Evolutionary conservation across 768 basidiomycete species (phyloP).

Genomic region (Lenzites betulinus): DNA sequence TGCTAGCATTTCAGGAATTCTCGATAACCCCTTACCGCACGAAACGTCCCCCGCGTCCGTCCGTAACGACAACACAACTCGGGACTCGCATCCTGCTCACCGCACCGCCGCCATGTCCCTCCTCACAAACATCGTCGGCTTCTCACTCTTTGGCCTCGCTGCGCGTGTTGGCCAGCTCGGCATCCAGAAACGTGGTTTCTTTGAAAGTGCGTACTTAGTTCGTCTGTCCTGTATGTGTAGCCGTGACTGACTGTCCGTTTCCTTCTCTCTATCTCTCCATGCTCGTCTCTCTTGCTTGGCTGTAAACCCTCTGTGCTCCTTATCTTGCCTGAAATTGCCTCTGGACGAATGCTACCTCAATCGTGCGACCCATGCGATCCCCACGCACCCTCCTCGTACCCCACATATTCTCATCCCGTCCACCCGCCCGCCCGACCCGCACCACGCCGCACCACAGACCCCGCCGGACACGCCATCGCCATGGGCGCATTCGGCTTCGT

Average conservation of each 20-base stretch:
- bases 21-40: not conserved
- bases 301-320: too few species aligned
- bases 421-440: not conserved
- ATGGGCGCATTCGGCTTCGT: conserved; percentile 70
- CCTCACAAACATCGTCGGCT: conserved; percentile 70
- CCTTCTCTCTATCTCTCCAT: not conserved
- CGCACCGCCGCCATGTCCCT: conserved; percentile 52
- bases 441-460: conserved; percentile 49
- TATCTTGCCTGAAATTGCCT: too few species aligned
- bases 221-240: not conserved
- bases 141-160: conserved; percentile 80
- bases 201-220: conserved; percentile 65
- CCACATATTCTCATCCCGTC: not conserved
- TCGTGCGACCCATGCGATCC: too few species aligned
- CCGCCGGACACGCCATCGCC: conserved; percentile 66
- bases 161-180: conserved; percentile 85
- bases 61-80: not conserved
- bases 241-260: not conserved
- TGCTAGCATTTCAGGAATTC: not conserved
- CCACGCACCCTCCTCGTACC: not conserved
- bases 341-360: too few species aligned
- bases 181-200: conserved; percentile 77
- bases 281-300: not conserved
- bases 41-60: not conserved
- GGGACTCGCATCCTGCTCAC: not conserved